These are phyloP conservation scores for Hibiscus mutabilis DNA, from an alignment of 345 rosid species.

Conservation along the genomic window DNA sequence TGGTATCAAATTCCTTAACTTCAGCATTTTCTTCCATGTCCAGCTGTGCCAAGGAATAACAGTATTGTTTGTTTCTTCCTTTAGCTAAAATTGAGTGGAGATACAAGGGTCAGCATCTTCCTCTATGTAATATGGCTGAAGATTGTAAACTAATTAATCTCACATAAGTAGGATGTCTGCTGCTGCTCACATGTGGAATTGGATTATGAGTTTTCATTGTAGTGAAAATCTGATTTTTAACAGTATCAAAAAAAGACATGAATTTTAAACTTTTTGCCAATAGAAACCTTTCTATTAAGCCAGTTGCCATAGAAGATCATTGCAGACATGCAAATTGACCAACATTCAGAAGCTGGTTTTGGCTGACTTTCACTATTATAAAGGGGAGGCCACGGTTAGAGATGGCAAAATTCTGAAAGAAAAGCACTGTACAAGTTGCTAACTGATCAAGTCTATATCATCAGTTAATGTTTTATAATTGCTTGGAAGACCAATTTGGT, in stretches of 20 bases:
- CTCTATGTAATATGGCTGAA: background rate
- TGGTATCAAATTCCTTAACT: no score
- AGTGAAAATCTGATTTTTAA: no score
- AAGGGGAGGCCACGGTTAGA: background rate
- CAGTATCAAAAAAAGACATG: no score
- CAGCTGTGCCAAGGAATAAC: no score
- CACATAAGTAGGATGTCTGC: no score
- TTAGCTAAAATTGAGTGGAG: background rate
- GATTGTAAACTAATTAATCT: background rate
- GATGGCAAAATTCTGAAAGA: conserved; percentile 1
- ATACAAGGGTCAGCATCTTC: background rate
- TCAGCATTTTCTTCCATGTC: no score
- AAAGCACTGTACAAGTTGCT: background rate
- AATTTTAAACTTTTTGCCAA: background rate
- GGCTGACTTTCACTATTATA: background rate
- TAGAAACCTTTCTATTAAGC: background rate
- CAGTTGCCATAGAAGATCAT: background rate
- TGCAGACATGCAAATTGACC: background rate
- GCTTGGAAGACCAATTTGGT: background rate
- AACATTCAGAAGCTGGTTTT: background rate
- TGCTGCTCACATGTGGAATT: no score
- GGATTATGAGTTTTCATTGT: no score
- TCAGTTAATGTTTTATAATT: background rate
- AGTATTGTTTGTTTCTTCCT: no score
- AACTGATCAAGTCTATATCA: background rate